Evolutionary conservation across 805 yeast species (phyloP).

Genomic region (Metschnikowia matae): DNA sequence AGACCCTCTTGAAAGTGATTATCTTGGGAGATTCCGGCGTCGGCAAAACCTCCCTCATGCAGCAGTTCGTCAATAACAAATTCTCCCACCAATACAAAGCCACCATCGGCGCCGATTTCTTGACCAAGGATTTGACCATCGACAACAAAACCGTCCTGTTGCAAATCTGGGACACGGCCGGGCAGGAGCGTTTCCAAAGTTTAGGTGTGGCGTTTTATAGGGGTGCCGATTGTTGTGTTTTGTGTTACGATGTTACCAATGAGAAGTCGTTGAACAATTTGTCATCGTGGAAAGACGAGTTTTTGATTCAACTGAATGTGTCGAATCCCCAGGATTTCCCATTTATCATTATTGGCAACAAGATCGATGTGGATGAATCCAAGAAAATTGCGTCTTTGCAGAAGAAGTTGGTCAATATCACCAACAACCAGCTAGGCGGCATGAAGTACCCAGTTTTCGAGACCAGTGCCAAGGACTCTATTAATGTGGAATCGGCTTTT

Average conservation of each 20-base stretch:
- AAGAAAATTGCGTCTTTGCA: constrained; percentile 64
- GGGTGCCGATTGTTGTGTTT: constrained; percentile 97
- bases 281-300: constrained; percentile 93
- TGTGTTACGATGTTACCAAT: constrained; percentile 94
- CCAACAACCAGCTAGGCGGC: constrained; percentile 53
- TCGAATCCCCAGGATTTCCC: constrained; percentile 94
- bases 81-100: constrained; percentile 95
- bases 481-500: constrained; percentile 92
- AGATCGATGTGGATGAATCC: constrained; percentile 89
- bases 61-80: constrained; percentile 92
- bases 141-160: constrained; percentile 79
- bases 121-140: constrained; percentile 82
- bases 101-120: constrained; percentile 95
- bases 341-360: constrained; percentile 90
- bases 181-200: constrained; percentile 83
- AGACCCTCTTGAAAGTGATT: constrained; percentile 78
- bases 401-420: constrained; percentile 47
- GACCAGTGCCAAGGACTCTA: constrained; percentile 96
- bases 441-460: constrained; percentile 79
- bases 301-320: constrained; percentile 88
- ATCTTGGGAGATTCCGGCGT: constrained; percentile 97
- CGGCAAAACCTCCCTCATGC: constrained; percentile 96
- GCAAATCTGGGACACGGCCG: constrained; percentile 60
- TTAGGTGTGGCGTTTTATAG: constrained; percentile 95
- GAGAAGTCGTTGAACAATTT: constrained; percentile 87